phyloP scores from a whole-genome alignment of 345 rosid species.

The Physaria fendleri region DNA sequence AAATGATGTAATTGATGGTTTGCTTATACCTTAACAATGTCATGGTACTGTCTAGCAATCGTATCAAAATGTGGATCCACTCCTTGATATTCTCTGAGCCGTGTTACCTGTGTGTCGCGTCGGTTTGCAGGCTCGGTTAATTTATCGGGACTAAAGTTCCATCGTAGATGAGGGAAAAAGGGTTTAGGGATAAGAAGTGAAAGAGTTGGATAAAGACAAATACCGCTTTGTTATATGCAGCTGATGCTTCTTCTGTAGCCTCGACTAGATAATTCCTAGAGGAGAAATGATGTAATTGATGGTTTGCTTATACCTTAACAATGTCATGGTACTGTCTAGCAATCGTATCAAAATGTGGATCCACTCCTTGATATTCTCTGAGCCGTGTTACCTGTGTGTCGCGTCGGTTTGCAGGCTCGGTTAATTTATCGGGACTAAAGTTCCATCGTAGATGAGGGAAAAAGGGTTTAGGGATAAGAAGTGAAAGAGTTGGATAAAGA shows the following conservation, averaged over 20 bases:
- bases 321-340: slow-evolving; percentile 96
- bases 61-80: slow-evolving; percentile 93
- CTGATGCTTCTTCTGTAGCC: slow-evolving; percentile 93
- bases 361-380: slow-evolving; percentile 95
- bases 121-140: background rate
- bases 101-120: slow-evolving; percentile 62
- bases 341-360: slow-evolving; percentile 86
- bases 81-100: slow-evolving; percentile 96
- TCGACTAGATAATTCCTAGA: slow-evolving; percentile 86
- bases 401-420: background rate
- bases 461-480: background rate
- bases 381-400: slow-evolving; percentile 81
- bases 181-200: background rate
- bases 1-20: background rate
- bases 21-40: slow-evolving; percentile 67
- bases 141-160: too few relatives aligned
- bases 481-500: slow-evolving; percentile 7
- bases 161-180: background rate
- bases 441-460: background rate
- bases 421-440: background rate
- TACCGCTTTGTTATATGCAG: slow-evolving; percentile 95
- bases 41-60: slow-evolving; percentile 92
- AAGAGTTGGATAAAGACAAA: slow-evolving; percentile 26
- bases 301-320: slow-evolving; percentile 52
- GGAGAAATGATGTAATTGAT: background rate